A percentile compares a stretch with the other conserved stretches of the same genome.
Conservation (phyloP, 1,284 basidiomycete genomes). For the Malassezia obtusa region DNA sequence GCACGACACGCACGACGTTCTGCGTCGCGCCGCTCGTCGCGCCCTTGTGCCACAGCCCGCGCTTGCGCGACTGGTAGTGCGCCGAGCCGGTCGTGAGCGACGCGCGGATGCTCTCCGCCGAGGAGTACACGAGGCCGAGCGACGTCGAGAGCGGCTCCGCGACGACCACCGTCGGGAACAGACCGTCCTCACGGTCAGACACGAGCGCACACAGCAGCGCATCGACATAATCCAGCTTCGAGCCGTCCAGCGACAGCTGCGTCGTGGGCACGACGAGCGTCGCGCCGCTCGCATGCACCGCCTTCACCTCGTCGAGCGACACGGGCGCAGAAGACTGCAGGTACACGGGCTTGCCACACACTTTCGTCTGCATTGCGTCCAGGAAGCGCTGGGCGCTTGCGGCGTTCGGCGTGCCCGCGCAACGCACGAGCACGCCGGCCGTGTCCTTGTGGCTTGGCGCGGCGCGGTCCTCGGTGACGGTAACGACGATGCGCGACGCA, state of each 20-base stretch:
- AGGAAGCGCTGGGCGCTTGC: constrained; percentile 23
- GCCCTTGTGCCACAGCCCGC: constrained; percentile 93
- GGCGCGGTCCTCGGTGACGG: constrained; percentile 13
- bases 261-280: constrained; percentile 32
- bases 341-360: constrained; percentile 37
- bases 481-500: constrained; percentile 26
- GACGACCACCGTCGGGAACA: constrained; percentile 79
- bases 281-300: constrained; percentile 22
- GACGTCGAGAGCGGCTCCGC: constrained; percentile 56
- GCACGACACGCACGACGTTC: constrained; percentile 67
- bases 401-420: constrained; percentile 26
- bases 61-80: constrained; percentile 83
- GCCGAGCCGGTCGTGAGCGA: constrained; percentile 80
- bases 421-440: constrained; percentile 22
- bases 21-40: constrained; percentile 92
- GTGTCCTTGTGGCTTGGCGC: constrained; percentile 21
- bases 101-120: constrained; percentile 70
- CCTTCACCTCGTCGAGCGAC: constrained; percentile 22
- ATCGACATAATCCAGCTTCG: constrained; percentile 32
- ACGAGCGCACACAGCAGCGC: constrained; percentile 55
- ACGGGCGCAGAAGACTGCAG: constrained; percentile 19
- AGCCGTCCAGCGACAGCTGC: constrained; percentile 18
- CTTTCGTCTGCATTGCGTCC: constrained; percentile 24
- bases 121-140: constrained; percentile 96
- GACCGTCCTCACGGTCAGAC: constrained; percentile 81